Base-by-base conservation (phyloP, 805 yeast genomes). In the Myxozyma kluyveri region DNA sequence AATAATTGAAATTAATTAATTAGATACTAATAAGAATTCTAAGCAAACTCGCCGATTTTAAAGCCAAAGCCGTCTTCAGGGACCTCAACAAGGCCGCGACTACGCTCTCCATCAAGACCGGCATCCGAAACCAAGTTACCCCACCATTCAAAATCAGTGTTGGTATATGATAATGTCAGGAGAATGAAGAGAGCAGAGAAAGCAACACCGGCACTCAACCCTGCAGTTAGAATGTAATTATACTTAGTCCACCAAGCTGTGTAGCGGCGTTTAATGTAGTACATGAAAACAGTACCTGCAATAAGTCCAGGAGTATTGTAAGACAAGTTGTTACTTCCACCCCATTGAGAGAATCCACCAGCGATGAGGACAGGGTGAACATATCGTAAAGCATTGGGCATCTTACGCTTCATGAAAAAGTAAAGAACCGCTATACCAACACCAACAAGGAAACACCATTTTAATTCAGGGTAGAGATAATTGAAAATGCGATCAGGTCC, bases 191-290 rank as follows among this genome's bases (percentile, higher is more conserved):
- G 67, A 1, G 84, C 77, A 29, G 83, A 75, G 55, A 81, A 72
- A 0, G 86, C 86, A n/a, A 83, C 75, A 1, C 86, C 87, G 4
- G 84, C 77, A 37, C 83, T 82, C 19, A 84, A 67, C 2, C 81
- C 88, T 22, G 85, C 80, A 21, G 85, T 76, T 43, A 84, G 68
- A 3, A 82, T 75, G 64, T 81, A 83, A 65, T 81, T 82, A 65
- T 83, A 83, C 66, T 82, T 83, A 32, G 82, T 80, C 88, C 88
- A 84, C 88, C 88, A 84, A 43, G 73, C 69, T 44, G 76, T 70
- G 68, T 77, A 81, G 53, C 72, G 71, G 44, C 77, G 72, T 55
- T 78, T 80, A 48, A 84, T 67, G 60, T 73, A 71, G 67, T 73
- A 80, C 69, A 80, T 80, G 70, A 82, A 83, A 5, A 73, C 46